phyloP scores from a whole-genome alignment of 306 rosid species.

The Cotoneaster glaucophyllus region DNA sequence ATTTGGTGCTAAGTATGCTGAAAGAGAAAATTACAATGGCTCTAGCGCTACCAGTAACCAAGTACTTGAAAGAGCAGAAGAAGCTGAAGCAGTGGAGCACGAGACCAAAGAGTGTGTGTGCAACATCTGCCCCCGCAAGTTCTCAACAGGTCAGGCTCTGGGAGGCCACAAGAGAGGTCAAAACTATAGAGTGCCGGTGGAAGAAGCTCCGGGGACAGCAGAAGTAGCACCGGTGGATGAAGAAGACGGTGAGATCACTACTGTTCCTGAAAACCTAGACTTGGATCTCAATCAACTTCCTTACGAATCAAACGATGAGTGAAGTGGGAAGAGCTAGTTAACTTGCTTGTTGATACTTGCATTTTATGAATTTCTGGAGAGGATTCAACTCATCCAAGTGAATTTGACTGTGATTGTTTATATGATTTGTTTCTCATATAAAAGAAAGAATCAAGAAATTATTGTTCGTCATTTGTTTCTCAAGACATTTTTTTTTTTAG shows the following conservation, averaged over 20 bases:
- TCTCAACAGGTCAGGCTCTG: background rate
- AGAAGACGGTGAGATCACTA: background rate
- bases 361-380: background rate
- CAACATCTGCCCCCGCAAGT: background rate
- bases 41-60: background rate
- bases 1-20: background rate
- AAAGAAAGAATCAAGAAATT: background rate
- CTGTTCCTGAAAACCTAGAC: background rate
- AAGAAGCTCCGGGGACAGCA: background rate
- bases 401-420: background rate
- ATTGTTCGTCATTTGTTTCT: background rate
- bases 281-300: conserved; percentile 5
- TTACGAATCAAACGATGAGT: background rate
- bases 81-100: background rate
- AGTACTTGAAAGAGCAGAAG: background rate
- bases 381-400: background rate
- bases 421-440: background rate
- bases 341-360: background rate
- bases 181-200: background rate
- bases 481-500: too few species aligned
- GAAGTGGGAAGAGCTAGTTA: background rate
- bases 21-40: background rate
- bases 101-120: background rate
- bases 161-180: background rate
- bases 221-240: background rate